phyloP scores from a whole-genome alignment of 108 stramenopile genomes.

The Pseudonitzschia delicatissima region DNA sequence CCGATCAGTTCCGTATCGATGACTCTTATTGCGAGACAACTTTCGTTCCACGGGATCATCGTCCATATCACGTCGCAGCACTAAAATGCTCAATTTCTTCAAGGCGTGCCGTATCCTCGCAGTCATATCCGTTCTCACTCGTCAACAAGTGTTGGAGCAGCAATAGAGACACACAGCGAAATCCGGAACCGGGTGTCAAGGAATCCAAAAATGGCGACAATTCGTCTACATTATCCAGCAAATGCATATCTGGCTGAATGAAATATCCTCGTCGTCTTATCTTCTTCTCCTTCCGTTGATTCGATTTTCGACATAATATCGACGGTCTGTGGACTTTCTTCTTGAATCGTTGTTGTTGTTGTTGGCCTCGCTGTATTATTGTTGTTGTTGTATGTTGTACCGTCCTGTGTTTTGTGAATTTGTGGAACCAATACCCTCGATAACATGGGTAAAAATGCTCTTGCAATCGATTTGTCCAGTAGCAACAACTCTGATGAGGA shows the following conservation, averaged over 20 bases:
- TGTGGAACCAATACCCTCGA: constrained; percentile 46
- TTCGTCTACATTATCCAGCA: constrained; percentile 44
- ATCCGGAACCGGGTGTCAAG: constrained; percentile 73
- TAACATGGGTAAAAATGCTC: constrained; percentile 76
- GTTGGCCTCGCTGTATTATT: background rate
- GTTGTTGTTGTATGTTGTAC: background rate
- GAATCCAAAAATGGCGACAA: constrained; percentile 80
- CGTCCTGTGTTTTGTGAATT: background rate
- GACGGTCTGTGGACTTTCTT: no score
- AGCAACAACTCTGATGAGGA: constrained; percentile 56
- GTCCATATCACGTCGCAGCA: constrained; percentile 67
- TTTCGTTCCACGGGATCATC: constrained; percentile 34
- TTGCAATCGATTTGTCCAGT: constrained; percentile 60
- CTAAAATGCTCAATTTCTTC: constrained; percentile 75
- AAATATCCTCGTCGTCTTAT: background rate
- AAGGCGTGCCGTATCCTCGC: constrained; percentile 73
- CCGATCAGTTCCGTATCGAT: background rate
- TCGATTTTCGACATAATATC: no score
- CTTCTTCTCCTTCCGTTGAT: constrained; percentile 13
- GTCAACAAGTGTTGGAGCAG: constrained; percentile 69
- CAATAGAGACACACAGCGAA: constrained; percentile 68
- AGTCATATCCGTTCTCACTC: constrained; percentile 71
- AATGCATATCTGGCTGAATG: background rate
- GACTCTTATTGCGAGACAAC: constrained; percentile 1
- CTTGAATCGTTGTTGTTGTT: background rate